These are phyloP conservation scores for Fusarium heterosporum DNA, from an alignment of 2,329 filamentous ascomycete genomes.

Conservation along the genomic window DNA sequence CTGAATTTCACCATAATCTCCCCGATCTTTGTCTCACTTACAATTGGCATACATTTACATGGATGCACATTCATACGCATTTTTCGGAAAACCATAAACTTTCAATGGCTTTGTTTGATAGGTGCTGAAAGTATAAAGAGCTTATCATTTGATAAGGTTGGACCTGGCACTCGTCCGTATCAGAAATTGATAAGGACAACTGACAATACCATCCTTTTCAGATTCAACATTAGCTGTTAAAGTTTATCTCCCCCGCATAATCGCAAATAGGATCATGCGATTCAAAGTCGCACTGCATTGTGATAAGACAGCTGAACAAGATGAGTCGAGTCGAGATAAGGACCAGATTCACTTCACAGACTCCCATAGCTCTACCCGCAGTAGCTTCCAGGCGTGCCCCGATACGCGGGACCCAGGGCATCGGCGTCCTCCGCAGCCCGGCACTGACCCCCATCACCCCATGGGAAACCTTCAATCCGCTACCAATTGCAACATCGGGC, in stretches of 20 bases:
- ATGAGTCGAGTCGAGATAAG: conserved; percentile 32
- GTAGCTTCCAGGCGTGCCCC: conserved; percentile 36
- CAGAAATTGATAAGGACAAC: neutral
- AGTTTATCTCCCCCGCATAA: neutral
- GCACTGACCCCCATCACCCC: conserved; percentile 42
- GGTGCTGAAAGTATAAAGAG: neutral
- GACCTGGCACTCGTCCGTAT: neutral
- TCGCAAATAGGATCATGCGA: conserved; percentile 32
- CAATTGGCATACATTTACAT: neutral
- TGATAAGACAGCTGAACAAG: conserved; percentile 20
- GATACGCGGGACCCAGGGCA: conserved; percentile 37
- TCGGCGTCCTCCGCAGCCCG: conserved; percentile 47
- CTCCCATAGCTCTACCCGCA: neutral
- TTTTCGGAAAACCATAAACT: neutral
- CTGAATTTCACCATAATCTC: neutral
- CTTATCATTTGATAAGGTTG: neutral
- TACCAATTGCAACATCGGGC: conserved; percentile 21
- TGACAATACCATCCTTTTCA: neutral
- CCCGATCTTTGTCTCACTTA: neutral
- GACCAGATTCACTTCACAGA: neutral
- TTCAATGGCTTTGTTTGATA: neutral
- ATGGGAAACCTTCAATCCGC: conserved; percentile 39
- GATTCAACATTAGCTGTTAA: neutral
- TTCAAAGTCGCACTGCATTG: conserved; percentile 26
- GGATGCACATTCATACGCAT: neutral